Evolutionary conservation across 164 flowering plant genomes (phyloP), one percentile per base, ranked within the genome.

Genomic region (Vitis rupestris): DNA sequence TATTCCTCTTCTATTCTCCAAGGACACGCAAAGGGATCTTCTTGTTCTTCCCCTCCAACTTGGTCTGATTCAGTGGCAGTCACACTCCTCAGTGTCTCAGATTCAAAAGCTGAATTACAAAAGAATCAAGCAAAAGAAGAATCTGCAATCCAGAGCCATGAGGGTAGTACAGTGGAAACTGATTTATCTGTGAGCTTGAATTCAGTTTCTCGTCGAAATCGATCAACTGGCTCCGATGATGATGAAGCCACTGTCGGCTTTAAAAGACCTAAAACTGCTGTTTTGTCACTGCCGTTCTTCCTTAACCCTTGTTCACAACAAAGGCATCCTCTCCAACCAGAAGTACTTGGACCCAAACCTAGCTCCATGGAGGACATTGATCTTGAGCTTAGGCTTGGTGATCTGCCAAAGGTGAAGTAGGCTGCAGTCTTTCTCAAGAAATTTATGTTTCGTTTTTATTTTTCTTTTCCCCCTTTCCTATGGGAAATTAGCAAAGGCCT

Each of bases 301-400:
- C 19, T 68, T 44, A 60, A 72, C 9, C 72, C 70, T 55, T 62
- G 68, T 52, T 54, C 73, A 7, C 3, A 13, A n/a, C 71, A 52
- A 8, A 44, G 44, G 1, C 57, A 7, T 23, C 52, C 11, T 63
- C 48, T 65, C 14, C 74, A 74, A 48, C 55, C 68, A 23, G 74
- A 61, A 53, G 69, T 16, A 2, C 37, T 10, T 65, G 67, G 70
- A 14, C 51, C 37, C 37, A 56, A 54, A 54, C 12, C 58, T 27
- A 50, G 31, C 29, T 57, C 73, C 61, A 63, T 61, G 55, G 81
- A 81, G 13, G 82, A 81, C 31, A 71, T 83, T 59, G 87, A 84
- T 78, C 87, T 84, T 71, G 87, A 84, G 74, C 85, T 84, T 16
- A 79, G 83, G 74, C 84, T 84, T 65, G 87, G 87, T 54, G 68